A percentile compares a stretch with the other conserved stretches of the same genome.
Conservation (phyloP, 2,329 filamentous ascomycete species). For the Fusarium chuoi region DNA sequence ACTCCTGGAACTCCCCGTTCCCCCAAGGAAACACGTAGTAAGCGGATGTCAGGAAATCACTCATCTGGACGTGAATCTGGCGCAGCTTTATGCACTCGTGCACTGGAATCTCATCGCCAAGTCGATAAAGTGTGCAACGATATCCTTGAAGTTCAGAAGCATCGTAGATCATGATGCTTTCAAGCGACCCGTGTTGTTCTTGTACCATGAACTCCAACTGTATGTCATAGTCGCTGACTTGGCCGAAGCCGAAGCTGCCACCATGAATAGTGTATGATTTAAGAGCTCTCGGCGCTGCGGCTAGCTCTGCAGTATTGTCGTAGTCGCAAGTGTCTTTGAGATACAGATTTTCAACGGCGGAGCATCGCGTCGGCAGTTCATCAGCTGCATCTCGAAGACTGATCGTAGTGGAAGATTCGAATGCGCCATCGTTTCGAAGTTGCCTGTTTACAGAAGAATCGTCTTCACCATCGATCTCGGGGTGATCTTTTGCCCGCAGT, state of each 20-base stretch:
- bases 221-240: neutral
- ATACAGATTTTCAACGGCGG: neutral
- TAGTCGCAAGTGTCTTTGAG: neutral
- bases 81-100: neutral
- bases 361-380: rapidly evolving
- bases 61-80: neutral
- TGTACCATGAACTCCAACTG: neutral
- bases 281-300: rapidly evolving
- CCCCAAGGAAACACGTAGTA: neutral
- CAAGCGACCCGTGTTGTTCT: neutral
- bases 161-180: neutral
- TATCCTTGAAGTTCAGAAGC: neutral
- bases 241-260: rapidly evolving
- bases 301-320: rapidly evolving
- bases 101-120: neutral
- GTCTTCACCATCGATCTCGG: neutral
- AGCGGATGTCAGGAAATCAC: neutral
- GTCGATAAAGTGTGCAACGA: neutral
- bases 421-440: neutral
- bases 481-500: neutral
- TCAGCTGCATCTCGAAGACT: neutral
- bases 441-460: rapidly evolving
- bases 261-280: neutral
- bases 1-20: rapidly evolving
- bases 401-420: neutral